Base-by-base conservation (phyloP, 2,329 filamentous ascomycete genomes). In the Trichoderma sp. region DNA sequence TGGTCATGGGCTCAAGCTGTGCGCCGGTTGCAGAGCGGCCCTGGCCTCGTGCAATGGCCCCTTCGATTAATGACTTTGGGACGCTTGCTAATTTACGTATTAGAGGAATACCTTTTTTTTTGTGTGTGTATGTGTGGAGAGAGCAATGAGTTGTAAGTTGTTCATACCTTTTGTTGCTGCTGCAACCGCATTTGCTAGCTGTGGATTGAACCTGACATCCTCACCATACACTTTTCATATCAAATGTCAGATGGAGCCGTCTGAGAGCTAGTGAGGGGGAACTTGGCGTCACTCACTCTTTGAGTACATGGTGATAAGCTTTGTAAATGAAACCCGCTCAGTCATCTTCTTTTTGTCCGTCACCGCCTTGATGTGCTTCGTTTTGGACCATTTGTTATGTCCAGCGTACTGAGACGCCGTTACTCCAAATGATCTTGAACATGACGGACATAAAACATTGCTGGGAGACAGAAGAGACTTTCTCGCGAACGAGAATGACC, bases 361-460 rank as follows among this genome's bases (percentile, higher is more conserved):
- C 73, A 91, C 93, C 66, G 92, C 94, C 82, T 99, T 99, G 81
- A 96, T 94, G 81, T 98, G 96, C 79, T 92, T 93, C 83, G 98
- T 98, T 78, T 96, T 97, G 72, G 94, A 94, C 96, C 96, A 99
- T 80, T 94, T 92, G 82, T 92, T 97, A 83, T 97, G 94, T 15
- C 94, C 94, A 28, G 92, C 91, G 73, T 83, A 82, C 15, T 82
- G 78, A 8, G 77, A 72, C 9, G 84, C 75, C 18, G 84, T 85
- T 18, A 83, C 84, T 70, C 80, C 80, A 73, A 91, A 85, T 43
- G 80, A 77, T 69, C 87, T 86, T 71, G 82, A 79, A 74, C 85
- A 88, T 81, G 81, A 81, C 51, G 80, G 81, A 75, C 87, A 89
- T 74, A 86, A 72, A 64, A 60, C 34, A 53, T 6, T 67, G 12